Evolutionary conservation across 345 rosid species (phyloP).

Genomic region (Lumnitzera littorea): DNA sequence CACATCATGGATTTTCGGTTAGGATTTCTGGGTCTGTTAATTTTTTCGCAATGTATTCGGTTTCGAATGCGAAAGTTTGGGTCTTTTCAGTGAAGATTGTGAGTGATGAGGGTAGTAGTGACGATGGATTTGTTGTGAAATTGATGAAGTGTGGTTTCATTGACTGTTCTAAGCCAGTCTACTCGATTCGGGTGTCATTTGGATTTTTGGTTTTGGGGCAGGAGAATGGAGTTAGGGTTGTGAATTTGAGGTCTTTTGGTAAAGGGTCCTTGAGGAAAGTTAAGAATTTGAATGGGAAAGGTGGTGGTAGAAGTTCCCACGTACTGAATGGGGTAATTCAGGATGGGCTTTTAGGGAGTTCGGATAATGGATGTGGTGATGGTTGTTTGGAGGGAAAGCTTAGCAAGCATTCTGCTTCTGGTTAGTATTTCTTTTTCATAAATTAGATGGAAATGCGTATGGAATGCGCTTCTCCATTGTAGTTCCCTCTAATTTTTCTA

Average conservation of each 20-base stretch:
- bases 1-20: conserved; percentile 48
- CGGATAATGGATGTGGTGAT: conserved; percentile 21
- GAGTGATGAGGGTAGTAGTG: conserved; percentile 20
- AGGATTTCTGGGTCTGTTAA: conserved; percentile 64
- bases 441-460: background rate
- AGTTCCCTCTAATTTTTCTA: too few relatives aligned
- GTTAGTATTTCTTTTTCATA: conserved; percentile 25
- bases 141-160: conserved; percentile 68
- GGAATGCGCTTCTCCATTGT: too few relatives aligned
- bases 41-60: conserved; percentile 54
- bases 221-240: conserved; percentile 59
- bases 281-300: conserved; percentile 24
- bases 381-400: conserved; percentile 32
- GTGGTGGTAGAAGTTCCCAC: conserved; percentile 18
- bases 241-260: conserved; percentile 48
- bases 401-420: conserved; percentile 35
- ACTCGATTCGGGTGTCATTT: conserved; percentile 47
- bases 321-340: conserved; percentile 34
- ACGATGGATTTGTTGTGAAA: conserved; percentile 35
- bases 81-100: conserved; percentile 48
- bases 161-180: conserved; percentile 58
- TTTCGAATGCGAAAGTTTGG: conserved; percentile 47
- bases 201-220: conserved; percentile 68
- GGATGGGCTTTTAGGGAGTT: conserved; percentile 9
- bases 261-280: conserved; percentile 41